Conservation (phyloP, 352 stramenopile species). For the Lagenidium giganteum region DNA sequence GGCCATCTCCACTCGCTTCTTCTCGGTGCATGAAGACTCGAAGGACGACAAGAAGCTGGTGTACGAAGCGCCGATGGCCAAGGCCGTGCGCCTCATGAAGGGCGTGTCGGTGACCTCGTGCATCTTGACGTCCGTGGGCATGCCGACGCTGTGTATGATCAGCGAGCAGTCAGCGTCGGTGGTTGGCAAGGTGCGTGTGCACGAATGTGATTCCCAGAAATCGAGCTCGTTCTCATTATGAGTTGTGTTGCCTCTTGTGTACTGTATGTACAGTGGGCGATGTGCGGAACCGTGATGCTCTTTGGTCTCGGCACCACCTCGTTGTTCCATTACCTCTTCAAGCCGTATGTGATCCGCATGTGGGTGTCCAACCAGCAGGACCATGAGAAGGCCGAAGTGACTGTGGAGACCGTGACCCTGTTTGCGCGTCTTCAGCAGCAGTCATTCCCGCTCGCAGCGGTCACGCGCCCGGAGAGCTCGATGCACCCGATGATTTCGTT, state of each 20-base stretch:
- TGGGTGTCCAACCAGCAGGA: slow-evolving; percentile 31
- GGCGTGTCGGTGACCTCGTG: slow-evolving; percentile 83
- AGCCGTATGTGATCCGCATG: slow-evolving; percentile 83
- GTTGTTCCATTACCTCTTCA: slow-evolving; percentile 82
- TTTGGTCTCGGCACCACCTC: slow-evolving; percentile 81
- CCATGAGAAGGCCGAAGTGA: slow-evolving; percentile 24
- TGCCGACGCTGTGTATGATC: slow-evolving; percentile 70
- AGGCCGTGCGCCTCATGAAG: slow-evolving; percentile 82
- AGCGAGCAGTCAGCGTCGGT: slow-evolving; percentile 69
- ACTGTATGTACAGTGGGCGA: slow-evolving; percentile 53
- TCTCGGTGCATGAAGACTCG: no score
- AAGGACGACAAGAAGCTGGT: slow-evolving; percentile 23
- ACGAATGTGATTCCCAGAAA: no score
- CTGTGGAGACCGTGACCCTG: slow-evolving; percentile 67
- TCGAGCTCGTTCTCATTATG: no score
- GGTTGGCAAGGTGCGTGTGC: slow-evolving; percentile 49
- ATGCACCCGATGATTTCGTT: slow-evolving; percentile 87
- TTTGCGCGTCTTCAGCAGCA: slow-evolving; percentile 47
- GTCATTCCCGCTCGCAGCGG: slow-evolving; percentile 60
- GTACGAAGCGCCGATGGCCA: slow-evolving; percentile 67
- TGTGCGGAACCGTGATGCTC: slow-evolving; percentile 86
- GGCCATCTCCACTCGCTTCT: no score
- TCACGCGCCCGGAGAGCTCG: slow-evolving; percentile 35
- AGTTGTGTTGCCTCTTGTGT: neutral
- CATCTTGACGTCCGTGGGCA: slow-evolving; percentile 71